These are phyloP conservation scores for Eustoma russellianum DNA, from an alignment of 257 asterid genomes.

Conservation along the genomic window DNA sequence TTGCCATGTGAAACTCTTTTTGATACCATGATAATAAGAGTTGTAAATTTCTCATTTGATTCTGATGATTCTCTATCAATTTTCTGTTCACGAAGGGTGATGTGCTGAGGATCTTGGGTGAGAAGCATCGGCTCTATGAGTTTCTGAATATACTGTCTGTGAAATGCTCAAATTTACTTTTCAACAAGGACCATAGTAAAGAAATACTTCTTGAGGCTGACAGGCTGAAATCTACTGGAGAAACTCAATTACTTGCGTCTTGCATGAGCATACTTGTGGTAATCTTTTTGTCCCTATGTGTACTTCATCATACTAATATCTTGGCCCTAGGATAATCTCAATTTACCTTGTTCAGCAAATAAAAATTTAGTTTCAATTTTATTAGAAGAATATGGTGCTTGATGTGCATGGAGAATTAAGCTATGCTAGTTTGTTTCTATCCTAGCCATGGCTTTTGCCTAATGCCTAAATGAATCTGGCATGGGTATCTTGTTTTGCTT, in stretches of 20 bases:
- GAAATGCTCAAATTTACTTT: conserved; percentile 85
- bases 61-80: conserved; percentile 19
- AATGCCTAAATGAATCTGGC: too few species aligned
- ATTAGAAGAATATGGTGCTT: neutral
- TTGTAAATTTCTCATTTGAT: conserved; percentile 8
- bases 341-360: neutral
- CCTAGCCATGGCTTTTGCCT: too few species aligned
- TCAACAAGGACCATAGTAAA: conserved; percentile 74
- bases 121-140: conserved; percentile 71
- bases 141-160: conserved; percentile 64
- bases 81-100: conserved; percentile 48
- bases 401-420: neutral
- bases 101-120: conserved; percentile 58
- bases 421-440: neutral
- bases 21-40: conserved; percentile 4
- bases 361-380: neutral
- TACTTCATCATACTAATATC: neutral
- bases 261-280: conserved; percentile 99
- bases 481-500: too few species aligned
- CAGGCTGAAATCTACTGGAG: conserved; percentile 63
- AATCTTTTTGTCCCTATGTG: conserved; percentile 16
- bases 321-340: neutral
- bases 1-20: conserved; percentile 6
- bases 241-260: conserved; percentile 55
- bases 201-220: conserved; percentile 77